Percentiles rank a stretch among this genome's conserved stretches.
Conservation (phyloP, 2,329 filamentous ascomycete genomes). For the Microcyclospora pomicola region DNA sequence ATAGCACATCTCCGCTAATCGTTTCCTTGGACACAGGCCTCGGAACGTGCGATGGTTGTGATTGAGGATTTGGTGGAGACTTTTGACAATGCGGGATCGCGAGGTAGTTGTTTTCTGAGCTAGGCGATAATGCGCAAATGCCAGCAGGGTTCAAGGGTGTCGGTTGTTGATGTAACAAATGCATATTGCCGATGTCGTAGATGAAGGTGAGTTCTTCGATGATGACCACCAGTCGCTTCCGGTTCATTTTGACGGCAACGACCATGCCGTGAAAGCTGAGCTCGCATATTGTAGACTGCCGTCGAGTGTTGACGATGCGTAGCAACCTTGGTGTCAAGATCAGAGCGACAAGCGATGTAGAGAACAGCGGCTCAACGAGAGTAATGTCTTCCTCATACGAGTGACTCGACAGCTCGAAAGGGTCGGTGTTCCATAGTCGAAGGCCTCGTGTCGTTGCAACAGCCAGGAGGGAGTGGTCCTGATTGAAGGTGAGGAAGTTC, state of each 20-base stretch:
- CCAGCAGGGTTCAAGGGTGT: conserved; percentile 83
- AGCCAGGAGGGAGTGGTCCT: conserved; percentile 94
- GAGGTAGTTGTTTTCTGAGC: conserved; percentile 89
- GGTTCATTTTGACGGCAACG: conserved; percentile 81
- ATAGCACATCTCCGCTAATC: conserved; percentile 79
- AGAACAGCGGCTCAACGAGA: conserved; percentile 97
- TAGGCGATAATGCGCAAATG: conserved; percentile 83
- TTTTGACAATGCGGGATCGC: conserved; percentile 77
- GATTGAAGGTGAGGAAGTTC: conserved; percentile 98
- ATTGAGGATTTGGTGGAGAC: conserved; percentile 17
- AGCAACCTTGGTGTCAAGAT: conserved; percentile 83
- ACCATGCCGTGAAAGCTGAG: conserved; percentile 97
- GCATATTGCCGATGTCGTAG: conserved; percentile 99
- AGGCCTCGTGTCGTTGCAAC: conserved; percentile 95
- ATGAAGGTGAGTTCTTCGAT: conserved; percentile 94
- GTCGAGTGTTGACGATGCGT: conserved; percentile 86
- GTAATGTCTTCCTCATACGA: conserved; percentile 82
- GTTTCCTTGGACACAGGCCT: conserved; percentile 57
- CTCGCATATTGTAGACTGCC: conserved; percentile 84
- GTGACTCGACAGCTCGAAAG: conserved; percentile 88
- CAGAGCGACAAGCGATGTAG: conserved; percentile 86
- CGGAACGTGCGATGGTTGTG: conserved; percentile 66
- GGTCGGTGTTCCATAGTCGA: conserved; percentile 91
- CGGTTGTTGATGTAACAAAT: conserved; percentile 77
- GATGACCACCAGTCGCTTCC: conserved; percentile 84